Base-by-base conservation (phyloP, 2,329 filamentous ascomycete genomes). In the Zasmidium citrigriseum region DNA sequence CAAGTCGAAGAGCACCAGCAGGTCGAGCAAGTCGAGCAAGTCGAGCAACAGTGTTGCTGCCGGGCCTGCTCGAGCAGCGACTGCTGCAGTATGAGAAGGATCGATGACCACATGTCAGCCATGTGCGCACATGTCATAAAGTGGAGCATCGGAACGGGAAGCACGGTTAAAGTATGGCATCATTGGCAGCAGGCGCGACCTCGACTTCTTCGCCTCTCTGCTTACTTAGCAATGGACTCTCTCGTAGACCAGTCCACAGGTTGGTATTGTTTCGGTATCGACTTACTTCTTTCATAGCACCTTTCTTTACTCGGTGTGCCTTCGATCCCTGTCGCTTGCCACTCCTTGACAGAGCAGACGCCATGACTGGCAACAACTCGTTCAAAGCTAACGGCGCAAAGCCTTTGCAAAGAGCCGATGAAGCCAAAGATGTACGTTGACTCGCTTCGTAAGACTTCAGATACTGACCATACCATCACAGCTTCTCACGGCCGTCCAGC, bases 401-500 rank as follows among this genome's bases (percentile, higher is more conserved):
- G 41, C 60, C 64, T 48, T 53, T 69, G 16, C 60, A 64, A 22
- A 63, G 72, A 53, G 73, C 73, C 14, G 68, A 72, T 18, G 73
- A 75, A 51, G 67, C 73, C 5, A 68, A 74, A 52, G 72, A 75
- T 51, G 73, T 75, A 65, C 48, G 55, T 47, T n/a, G 41, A 3
- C n/a, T 25, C 23, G 14, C 14, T 18, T 18, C 3, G 14, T 5
- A 41, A 48, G 2, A 48, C 25, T 18, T 2, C 24, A 38, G 4
- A 38, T 52, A 50, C 50, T 63, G 23, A 64, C 54, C 27, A 57
- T 29, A 22, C 14, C 63, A 57, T 12, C 22, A 22, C 64, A 92
- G 89, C 82, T 92, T 48, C 81, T 92, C 50, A 79, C 83, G 55
- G 83, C 88, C 2, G 83, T 93, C 50, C 84, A 88, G 73, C 76